A percentile compares a stretch with the other conserved stretches of the same genome.
Conservation (phyloP, 805 yeast genomes). For the Candida dajiaensis region DNA sequence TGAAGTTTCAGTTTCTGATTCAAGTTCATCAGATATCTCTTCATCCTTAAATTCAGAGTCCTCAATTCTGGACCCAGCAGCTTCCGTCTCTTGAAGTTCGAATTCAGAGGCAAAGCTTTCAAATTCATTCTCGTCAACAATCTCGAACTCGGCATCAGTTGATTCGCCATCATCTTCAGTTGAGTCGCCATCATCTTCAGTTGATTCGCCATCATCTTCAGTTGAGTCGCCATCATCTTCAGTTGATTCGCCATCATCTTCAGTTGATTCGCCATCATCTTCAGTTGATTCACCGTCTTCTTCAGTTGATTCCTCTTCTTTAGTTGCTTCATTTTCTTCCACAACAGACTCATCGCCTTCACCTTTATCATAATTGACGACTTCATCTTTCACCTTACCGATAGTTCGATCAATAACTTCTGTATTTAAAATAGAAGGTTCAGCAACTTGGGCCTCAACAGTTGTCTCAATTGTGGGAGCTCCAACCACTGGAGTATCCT, state of each 20-base stretch:
- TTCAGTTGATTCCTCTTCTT: neutral
- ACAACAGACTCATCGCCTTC: too few relatives aligned
- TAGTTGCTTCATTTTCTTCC: neutral
- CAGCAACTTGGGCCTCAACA: neutral
- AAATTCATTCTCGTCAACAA: neutral
- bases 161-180: slow-evolving; percentile 1
- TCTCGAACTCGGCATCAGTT: neutral
- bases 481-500: neutral
- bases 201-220: neutral
- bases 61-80: neutral
- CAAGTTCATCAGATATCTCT: neutral
- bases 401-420: neutral
- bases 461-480: neutral
- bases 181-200: neutral
- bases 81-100: neutral
- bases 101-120: neutral
- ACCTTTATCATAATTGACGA: neutral
- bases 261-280: neutral
- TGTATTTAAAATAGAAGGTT: neutral
- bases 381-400: slow-evolving; percentile 1
- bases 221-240: too few relatives aligned
- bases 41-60: neutral
- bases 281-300: slow-evolving; percentile 1
- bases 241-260: neutral
- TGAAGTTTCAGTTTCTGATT: neutral